phyloP scores from a whole-genome alignment of 2,329 filamentous ascomycete species.

The Cladosporium cucumerinum region DNA sequence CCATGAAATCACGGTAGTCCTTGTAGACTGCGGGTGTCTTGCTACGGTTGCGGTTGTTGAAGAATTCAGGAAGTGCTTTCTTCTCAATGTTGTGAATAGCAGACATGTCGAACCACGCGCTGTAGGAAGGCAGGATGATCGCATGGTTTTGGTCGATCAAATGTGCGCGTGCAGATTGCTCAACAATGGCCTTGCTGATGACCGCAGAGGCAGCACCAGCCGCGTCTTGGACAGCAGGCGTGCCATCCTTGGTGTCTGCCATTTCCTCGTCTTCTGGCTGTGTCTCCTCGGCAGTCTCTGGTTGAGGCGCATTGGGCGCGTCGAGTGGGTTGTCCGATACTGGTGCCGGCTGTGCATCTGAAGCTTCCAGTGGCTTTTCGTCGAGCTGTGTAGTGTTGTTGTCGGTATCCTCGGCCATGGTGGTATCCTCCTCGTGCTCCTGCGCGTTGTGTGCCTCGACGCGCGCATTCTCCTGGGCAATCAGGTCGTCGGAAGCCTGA shows the following conservation, averaged over 20 bases:
- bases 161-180: slow-evolving; percentile 85
- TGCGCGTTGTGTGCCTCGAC: slow-evolving; percentile 28
- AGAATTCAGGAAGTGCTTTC: slow-evolving; percentile 95
- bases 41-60: slow-evolving; percentile 96
- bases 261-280: slow-evolving; percentile 42
- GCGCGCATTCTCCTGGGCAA: slow-evolving; percentile 35
- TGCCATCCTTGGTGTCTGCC: slow-evolving; percentile 57
- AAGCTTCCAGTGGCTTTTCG: slow-evolving; percentile 22
- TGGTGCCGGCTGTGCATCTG: slow-evolving; percentile 19
- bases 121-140: slow-evolving; percentile 95
- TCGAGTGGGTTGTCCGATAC: slow-evolving; percentile 40
- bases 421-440: slow-evolving; percentile 30
- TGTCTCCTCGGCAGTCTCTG: slow-evolving; percentile 33
- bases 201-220: slow-evolving; percentile 22
- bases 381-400: slow-evolving; percentile 15
- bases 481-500: slow-evolving; percentile 36
- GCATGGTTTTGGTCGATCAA: slow-evolving; percentile 90
- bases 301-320: slow-evolving; percentile 34
- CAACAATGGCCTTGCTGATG: slow-evolving; percentile 74
- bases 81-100: slow-evolving; percentile 84
- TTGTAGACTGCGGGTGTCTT: slow-evolving; percentile 97
- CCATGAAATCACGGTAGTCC: slow-evolving; percentile 99
- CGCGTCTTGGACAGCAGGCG: slow-evolving; percentile 11
- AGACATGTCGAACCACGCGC: slow-evolving; percentile 99
- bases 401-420: slow-evolving; percentile 33